phyloP scores from a whole-genome alignment of 2,329 filamentous ascomycete species.

The Aplosporella prunicola region DNA sequence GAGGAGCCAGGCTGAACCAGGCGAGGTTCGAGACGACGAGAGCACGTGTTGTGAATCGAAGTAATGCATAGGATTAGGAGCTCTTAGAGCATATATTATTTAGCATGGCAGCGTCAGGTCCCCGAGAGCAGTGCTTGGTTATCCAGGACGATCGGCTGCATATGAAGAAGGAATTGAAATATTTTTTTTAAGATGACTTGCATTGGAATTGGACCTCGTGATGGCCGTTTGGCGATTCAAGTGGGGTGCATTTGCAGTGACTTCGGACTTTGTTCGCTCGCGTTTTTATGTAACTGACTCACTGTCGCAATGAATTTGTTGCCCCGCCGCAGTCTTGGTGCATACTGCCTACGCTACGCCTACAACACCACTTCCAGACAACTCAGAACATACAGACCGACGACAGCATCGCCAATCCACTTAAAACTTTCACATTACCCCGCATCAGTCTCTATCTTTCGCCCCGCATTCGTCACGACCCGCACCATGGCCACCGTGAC shows the following conservation, averaged over 20 bases:
- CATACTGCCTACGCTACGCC: conserved; percentile 1
- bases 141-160: conserved; percentile 3
- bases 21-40: no score
- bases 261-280: conserved; percentile 10
- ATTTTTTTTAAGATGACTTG: conserved; percentile 1
- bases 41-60: no score
- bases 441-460: conserved; percentile 21
- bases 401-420: background rate
- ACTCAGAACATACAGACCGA: background rate
- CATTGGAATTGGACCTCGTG: no score
- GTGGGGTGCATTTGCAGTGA: no score
- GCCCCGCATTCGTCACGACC: conserved; percentile 18
- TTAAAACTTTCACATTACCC: conserved; percentile 19
- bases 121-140: background rate
- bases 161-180: conserved; percentile 9
- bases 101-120: background rate
- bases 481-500: conserved; percentile 24
- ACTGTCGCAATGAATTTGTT: conserved; percentile 10
- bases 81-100: conserved; percentile 1
- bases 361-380: conserved; percentile 1
- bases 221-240: no score
- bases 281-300: conserved; percentile 6
- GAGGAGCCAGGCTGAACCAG: conserved; percentile 1
- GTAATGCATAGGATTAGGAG: no score
- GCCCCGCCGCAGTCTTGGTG: conserved; percentile 6